A percentile compares a stretch with the other conserved stretches of the same genome.
phyloP scores from a whole-genome alignment of 1,139 yeast species.

The Saccharomyces hybrid region DNA sequence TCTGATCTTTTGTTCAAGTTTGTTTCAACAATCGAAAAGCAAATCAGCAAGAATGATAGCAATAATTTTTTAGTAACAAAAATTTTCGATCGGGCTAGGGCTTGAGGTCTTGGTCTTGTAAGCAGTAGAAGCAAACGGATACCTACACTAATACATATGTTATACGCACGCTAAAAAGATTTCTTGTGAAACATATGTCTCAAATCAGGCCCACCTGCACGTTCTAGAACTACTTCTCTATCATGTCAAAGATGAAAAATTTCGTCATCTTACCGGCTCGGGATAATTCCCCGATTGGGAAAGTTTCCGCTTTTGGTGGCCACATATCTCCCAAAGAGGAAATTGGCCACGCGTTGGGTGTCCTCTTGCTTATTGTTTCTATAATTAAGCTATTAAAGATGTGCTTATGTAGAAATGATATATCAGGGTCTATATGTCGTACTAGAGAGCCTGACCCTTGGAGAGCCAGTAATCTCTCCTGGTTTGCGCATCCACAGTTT shows the following conservation, averaged over 20 bases:
- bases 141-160: neutral
- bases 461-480: constrained; percentile 40
- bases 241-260: constrained; percentile 7
- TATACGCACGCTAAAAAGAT: neutral
- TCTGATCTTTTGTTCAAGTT: no score
- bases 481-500: constrained; percentile 30
- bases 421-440: constrained; percentile 1
- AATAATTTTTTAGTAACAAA: neutral
- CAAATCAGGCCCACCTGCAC: constrained; percentile 3
- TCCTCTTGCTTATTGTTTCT: neutral
- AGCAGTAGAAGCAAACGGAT: neutral
- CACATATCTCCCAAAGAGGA: neutral
- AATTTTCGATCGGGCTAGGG: neutral
- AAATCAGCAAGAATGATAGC: neutral
- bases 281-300: constrained; percentile 2
- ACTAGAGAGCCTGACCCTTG: constrained; percentile 30
- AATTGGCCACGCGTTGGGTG: neutral
- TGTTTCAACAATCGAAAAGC: neutral
- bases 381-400: no score
- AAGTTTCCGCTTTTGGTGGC: neutral
- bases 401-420: neutral
- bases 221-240: neutral
- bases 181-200: neutral
- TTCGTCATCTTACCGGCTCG: constrained; percentile 1
- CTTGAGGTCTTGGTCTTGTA: neutral